Evolutionary conservation across 75 land plant genomes (phyloP).

Genomic region (Azolla pinnata): DNA sequence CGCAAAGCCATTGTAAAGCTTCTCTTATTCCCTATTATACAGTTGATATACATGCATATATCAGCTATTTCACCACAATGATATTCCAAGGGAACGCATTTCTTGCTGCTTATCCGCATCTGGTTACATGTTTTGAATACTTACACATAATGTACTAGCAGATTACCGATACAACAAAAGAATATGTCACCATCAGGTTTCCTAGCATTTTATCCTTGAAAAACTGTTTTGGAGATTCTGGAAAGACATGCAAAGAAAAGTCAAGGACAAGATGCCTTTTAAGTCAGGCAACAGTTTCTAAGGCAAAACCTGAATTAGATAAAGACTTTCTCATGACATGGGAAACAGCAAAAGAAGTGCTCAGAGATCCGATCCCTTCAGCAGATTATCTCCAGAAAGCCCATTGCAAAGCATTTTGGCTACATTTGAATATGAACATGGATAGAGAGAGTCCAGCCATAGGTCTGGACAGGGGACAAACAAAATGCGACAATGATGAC

Average conservation of each 20-base stretch:
- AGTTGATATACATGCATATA: background rate
- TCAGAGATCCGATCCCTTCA: conserved; percentile 20
- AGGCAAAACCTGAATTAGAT: conserved; percentile 36
- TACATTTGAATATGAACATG: no score
- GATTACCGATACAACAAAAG: conserved; percentile 36
- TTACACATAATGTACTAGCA: conserved; percentile 1
- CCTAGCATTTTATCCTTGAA: conserved; percentile 40
- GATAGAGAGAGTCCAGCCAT: conserved; percentile 5
- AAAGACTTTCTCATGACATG: conserved; percentile 45
- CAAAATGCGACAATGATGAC: background rate
- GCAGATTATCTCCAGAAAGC: conserved; percentile 18
- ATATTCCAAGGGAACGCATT: background rate
- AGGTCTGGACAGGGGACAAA: conserved; percentile 10
- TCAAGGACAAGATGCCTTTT: background rate
- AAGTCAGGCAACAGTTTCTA: background rate
- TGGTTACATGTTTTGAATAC: background rate
- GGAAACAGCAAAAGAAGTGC: conserved; percentile 26
- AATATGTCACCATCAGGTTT: conserved; percentile 30
- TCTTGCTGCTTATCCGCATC: background rate
- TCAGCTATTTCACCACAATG: background rate
- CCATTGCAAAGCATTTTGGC: conserved; percentile 44
- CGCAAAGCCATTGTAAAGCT: conserved; percentile 10
- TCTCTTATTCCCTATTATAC: background rate
- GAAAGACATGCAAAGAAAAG: background rate
- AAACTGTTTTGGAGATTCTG: conserved; percentile 21